Evolutionary conservation across 2,329 filamentous ascomycete genomes (phyloP).

Genomic region (Helminthosporium solani): DNA sequence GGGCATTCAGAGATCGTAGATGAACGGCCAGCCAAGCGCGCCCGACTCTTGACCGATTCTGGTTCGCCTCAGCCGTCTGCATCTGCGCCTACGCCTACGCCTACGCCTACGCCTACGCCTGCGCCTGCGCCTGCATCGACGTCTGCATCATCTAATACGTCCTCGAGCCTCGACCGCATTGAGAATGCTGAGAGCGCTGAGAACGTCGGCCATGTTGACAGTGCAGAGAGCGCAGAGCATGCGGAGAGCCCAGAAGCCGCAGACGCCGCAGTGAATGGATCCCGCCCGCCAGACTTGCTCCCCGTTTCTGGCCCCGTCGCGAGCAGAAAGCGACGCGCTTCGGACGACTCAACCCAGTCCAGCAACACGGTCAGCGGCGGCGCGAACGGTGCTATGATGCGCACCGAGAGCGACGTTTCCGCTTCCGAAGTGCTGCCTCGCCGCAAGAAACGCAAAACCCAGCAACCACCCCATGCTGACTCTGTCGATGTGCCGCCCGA

Average conservation of each 20-base stretch:
- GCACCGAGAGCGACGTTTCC: constrained; percentile 39
- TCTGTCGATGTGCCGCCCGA: constrained; percentile 36
- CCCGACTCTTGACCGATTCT: constrained; percentile 41
- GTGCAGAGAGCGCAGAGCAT: no score
- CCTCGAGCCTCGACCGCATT: constrained; percentile 22
- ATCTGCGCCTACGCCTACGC: no score
- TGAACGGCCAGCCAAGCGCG: constrained; percentile 40
- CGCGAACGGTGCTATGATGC: constrained; percentile 37
- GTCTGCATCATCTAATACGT: no score
- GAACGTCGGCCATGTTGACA: no score
- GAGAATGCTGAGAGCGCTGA: no score
- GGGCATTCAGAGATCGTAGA: constrained; percentile 21
- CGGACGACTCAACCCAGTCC: constrained; percentile 33
- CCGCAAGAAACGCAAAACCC: constrained; percentile 40
- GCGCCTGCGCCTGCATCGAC: no score
- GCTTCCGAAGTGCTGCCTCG: constrained; percentile 37
- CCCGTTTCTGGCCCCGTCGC: constrained; percentile 21
- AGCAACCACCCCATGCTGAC: constrained; percentile 27
- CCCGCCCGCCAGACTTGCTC: no score
- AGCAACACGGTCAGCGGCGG: constrained; percentile 30
- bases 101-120: no score
- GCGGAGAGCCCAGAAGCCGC: constrained; percentile 28
- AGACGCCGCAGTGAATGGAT: constrained; percentile 18
- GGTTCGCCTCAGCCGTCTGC: constrained; percentile 37
- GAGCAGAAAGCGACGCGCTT: constrained; percentile 36